Conservation (phyloP, 345 rosid species). For the Brassica incana region DNA sequence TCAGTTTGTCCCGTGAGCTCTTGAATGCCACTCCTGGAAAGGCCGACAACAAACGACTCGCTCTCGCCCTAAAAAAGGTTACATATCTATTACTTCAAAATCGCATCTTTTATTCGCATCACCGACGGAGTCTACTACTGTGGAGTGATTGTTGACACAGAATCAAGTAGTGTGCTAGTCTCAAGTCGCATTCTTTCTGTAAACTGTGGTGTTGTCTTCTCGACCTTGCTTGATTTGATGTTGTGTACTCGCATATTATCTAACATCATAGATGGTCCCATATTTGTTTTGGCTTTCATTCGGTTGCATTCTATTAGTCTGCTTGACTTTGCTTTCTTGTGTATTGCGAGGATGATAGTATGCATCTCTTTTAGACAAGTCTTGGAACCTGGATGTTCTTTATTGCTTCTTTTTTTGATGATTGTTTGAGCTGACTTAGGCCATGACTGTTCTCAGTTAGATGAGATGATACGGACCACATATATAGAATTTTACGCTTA, state of each 20-base stretch:
- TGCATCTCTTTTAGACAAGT: not conserved
- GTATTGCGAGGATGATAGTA: not conserved
- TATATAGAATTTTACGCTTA: too few species aligned
- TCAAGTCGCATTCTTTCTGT: slow-evolving; percentile 2
- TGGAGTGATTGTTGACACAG: not conserved
- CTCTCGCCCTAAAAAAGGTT: slow-evolving; percentile 93
- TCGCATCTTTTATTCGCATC: not conserved
- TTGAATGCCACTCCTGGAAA: slow-evolving; percentile 78
- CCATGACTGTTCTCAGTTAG: not conserved
- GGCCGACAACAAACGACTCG: slow-evolving; percentile 84
- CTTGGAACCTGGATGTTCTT: slow-evolving; percentile 11
- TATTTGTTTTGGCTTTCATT: not conserved
- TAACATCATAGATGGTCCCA: slow-evolving; percentile 1
- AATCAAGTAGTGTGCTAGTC: not conserved
- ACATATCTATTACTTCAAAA: not conserved
- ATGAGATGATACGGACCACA: too few species aligned
- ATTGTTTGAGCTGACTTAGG: not conserved
- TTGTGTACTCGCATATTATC: not conserved
- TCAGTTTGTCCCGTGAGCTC: slow-evolving; percentile 70
- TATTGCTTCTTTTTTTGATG: not conserved
- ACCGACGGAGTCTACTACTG: not conserved
- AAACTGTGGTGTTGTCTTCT: not conserved
- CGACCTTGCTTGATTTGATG: not conserved
- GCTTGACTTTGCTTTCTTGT: not conserved
- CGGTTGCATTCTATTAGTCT: not conserved